A percentile compares a stretch with the other conserved stretches of the same genome.
Conservation (phyloP, 805 yeast species). For the Saccharomycopsis sp. region DNA sequence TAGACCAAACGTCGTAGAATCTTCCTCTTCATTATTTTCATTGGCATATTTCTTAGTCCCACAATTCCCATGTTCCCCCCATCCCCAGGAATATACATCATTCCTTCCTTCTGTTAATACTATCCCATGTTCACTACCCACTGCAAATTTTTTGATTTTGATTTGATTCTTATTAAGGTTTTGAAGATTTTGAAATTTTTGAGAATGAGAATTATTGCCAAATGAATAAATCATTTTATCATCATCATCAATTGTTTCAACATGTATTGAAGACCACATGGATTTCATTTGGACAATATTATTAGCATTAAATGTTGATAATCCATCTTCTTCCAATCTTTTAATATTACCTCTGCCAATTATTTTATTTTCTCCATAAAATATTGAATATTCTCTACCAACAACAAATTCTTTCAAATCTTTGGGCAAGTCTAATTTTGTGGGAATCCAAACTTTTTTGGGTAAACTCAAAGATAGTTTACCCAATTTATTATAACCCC, state of each 20-base stretch:
- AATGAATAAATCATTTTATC: constrained; percentile 30
- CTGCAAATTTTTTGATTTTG: constrained; percentile 24
- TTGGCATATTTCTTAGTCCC: constrained; percentile 40
- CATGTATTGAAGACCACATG: constrained; percentile 65
- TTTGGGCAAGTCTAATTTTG: constrained; percentile 1
- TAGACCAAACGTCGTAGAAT: no score
- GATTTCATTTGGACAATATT: constrained; percentile 25
- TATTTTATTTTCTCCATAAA: neutral
- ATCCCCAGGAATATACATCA: constrained; percentile 74
- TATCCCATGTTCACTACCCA: constrained; percentile 88
- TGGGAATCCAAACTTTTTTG: constrained; percentile 11
- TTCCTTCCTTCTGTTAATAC: constrained; percentile 22
- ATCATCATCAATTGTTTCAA: constrained; percentile 9
- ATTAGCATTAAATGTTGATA: neutral
- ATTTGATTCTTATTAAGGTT: neutral
- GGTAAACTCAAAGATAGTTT: constrained; percentile 29
- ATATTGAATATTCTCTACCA: constrained; percentile 10
- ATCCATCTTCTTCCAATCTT: neutral
- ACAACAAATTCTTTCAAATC: neutral
- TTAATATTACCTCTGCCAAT: neutral
- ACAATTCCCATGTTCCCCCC: constrained; percentile 99
- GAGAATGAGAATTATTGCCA: constrained; percentile 78
- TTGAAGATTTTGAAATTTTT: constrained; percentile 29
- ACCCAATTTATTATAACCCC: constrained; percentile 63
- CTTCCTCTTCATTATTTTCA: no score